phyloP scores from a whole-genome alignment of 2,329 filamentous ascomycete genomes.

The Ceratocystis harringtonii region DNA sequence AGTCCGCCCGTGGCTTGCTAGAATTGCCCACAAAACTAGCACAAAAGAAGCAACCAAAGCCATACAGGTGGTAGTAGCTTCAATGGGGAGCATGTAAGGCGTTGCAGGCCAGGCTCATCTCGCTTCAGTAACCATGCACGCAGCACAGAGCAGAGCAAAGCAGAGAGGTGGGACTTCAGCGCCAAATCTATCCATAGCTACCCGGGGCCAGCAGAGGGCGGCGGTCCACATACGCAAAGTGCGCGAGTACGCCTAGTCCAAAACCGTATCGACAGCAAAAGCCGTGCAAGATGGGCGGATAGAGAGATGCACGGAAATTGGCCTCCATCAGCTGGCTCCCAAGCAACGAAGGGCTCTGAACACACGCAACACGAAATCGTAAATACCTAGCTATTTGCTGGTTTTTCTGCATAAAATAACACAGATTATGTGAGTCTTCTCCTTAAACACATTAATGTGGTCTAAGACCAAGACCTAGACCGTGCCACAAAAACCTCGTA shows the following conservation, averaged over 20 bases:
- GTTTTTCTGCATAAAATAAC: neutral
- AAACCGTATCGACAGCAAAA: neutral
- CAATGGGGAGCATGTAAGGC: neutral
- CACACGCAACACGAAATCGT: neutral
- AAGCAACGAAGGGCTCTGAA: neutral
- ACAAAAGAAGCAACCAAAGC: neutral
- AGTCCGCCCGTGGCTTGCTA: neutral
- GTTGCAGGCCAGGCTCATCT: neutral
- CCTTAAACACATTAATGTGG: neutral
- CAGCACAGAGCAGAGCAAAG: neutral
- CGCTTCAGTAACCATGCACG: neutral
- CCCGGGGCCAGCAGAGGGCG: neutral
- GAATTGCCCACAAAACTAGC: neutral
- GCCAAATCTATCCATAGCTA: neutral
- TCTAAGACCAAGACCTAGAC: neutral
- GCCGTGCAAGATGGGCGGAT: neutral
- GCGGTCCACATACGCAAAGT: too few relatives aligned
- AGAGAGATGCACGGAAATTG: neutral
- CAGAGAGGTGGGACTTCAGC: neutral
- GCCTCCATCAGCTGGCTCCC: neutral
- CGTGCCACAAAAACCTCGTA: neutral
- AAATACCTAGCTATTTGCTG: neutral
- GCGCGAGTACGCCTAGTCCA: neutral
- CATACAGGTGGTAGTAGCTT: neutral
- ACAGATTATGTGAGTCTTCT: neutral